phyloP scores from a whole-genome alignment of 139 green algal species.

The Nannochloris sp. region DNA sequence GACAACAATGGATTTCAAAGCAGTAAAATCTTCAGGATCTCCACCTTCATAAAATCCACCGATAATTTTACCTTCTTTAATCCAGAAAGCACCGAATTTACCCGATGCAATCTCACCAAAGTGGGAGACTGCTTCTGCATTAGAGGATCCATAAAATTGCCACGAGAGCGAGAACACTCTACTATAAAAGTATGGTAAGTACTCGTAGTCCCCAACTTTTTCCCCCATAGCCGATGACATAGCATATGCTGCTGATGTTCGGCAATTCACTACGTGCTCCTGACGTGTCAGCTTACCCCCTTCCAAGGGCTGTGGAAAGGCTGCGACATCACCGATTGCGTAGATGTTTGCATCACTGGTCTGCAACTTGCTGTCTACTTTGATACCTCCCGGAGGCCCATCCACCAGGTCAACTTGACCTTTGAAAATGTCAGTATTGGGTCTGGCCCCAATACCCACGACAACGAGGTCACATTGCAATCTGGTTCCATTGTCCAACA shows the following conservation, averaged over 20 bases:
- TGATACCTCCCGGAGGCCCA: slow-evolving; percentile 60
- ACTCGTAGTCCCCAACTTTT: slow-evolving; percentile 60
- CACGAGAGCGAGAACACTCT: slow-evolving; percentile 81
- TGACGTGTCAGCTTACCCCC: slow-evolving; percentile 44
- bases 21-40: slow-evolving; percentile 55
- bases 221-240: slow-evolving; percentile 17
- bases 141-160: slow-evolving; percentile 61
- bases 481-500: slow-evolving; percentile 49
- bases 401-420: slow-evolving; percentile 45
- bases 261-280: slow-evolving; percentile 74
- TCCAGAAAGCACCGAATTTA: slow-evolving; percentile 84
- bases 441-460: slow-evolving; percentile 69
- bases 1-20: slow-evolving; percentile 50
- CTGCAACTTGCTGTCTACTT: slow-evolving; percentile 64
- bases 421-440: slow-evolving; percentile 59
- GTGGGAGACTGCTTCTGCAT: slow-evolving; percentile 34
- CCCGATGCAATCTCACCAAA: slow-evolving; percentile 38
- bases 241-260: slow-evolving; percentile 19
- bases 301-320: slow-evolving; percentile 66
- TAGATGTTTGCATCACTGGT: slow-evolving; percentile 67
- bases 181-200: slow-evolving; percentile 92
- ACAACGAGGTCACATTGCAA: slow-evolving; percentile 64
- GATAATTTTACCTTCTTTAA: slow-evolving; percentile 66
- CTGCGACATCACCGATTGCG: slow-evolving; percentile 82
- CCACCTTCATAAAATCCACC: slow-evolving; percentile 79